Base-by-base conservation (phyloP, 2,329 filamentous ascomycete species). In the Cladorrhinum sp. region DNA sequence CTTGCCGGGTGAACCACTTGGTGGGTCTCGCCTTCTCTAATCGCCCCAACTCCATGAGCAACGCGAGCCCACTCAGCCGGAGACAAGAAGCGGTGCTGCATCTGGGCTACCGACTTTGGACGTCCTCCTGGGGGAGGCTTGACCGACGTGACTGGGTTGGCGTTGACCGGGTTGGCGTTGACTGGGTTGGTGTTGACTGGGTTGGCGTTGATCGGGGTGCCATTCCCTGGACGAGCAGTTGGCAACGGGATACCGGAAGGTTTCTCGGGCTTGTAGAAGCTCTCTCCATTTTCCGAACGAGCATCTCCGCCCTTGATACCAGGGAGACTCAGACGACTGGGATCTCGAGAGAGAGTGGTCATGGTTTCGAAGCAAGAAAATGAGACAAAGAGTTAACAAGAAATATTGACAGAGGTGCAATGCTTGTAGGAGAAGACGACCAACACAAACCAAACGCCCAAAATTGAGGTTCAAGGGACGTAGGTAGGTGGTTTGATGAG, bases 31-130 rank as follows among this genome's bases (percentile, higher is more conserved):
- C 71, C 69, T 56, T 81, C 79, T 20, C 67, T 72, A 57, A 81
- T 72, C 6, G 77, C 79, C 0, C 80, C 80, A 23, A 83, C 66
- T 1, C 77, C 78, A n/a, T 74, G 74, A 20, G 79, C 81, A 50
- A 83, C 70, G 18, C 77, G 72, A 2, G 73, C 67, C 80, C 79
- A 68, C 25, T 83, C 81, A 3, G 70, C 61, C 3, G 75, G 69
- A 0, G 76, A 70, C 5, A 83, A 72, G 57, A 78, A 76, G 29
- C 79, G 75, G 62, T 78, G 69, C 27, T 62, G 67, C 48, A 63
- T 56, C 24, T 58, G 49, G 6, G 60, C 48, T 25, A 8, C 25
- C 2, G 60, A 59, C 24, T 55, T 55, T 29, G 61, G 58, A 13
- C 53, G 59, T 38, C 22, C 52, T 7, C 3, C 41, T 16, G 25